Percentiles rank a stretch among this genome's conserved stretches.
Conservation (phyloP, 495 filamentous ascomycete genomes). For the Daldinia caldariorum region DNA sequence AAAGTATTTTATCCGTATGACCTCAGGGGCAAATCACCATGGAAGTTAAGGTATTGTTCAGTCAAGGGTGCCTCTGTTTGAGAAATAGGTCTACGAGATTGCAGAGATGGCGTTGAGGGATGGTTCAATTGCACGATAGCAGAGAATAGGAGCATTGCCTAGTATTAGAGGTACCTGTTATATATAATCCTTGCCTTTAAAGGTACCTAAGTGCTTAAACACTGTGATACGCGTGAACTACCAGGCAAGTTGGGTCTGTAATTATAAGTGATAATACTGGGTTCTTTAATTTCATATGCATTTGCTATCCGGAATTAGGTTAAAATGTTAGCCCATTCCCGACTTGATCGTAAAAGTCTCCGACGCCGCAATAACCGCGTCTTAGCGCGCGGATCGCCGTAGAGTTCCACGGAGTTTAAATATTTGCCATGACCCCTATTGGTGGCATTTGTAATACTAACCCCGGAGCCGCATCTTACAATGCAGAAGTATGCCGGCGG, state of each 20-base stretch:
- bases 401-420: conserved; percentile 9
- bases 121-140: neutral
- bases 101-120: conserved; percentile 5
- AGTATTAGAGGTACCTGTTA: conserved; percentile 3
- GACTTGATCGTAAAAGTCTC: neutral
- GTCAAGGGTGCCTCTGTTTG: neutral
- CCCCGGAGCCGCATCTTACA: neutral
- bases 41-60: neutral
- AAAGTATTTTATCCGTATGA: neutral
- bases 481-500: neutral
- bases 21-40: neutral
- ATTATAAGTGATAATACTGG: neutral
- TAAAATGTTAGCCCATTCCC: neutral
- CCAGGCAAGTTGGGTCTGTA: neutral
- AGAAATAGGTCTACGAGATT: neutral
- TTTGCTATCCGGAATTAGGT: neutral
- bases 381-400: conserved; percentile 5
- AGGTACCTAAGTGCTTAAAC: no score
- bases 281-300: neutral
- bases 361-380: conserved; percentile 14
- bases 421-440: neutral
- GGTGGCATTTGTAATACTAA: conserved; percentile 1
- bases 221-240: neutral
- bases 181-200: neutral
- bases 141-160: conserved; percentile 8